A percentile compares a stretch with the other conserved stretches of the same genome.
Evolutionary conservation across 139 green algal genomes (phyloP).

Genomic region (Dunaliella primolecta): DNA sequence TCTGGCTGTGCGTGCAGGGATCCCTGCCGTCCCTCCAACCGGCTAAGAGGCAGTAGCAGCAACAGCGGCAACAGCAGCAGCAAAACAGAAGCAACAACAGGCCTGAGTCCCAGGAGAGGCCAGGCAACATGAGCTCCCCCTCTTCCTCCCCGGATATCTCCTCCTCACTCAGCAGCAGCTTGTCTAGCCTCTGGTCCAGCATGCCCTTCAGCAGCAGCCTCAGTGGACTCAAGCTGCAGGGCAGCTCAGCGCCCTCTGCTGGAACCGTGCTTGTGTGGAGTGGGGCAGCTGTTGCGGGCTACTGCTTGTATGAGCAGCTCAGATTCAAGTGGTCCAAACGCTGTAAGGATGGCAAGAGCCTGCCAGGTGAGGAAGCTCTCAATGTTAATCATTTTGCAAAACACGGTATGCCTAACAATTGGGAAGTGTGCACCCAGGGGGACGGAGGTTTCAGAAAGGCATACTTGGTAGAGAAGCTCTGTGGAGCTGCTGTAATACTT

Average conservation of each 20-base stretch:
- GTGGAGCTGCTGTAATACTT: no score
- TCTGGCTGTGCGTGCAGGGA: no score
- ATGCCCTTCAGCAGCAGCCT: not conserved
- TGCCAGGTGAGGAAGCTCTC: slow-evolving; percentile 20
- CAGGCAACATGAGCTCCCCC: not conserved
- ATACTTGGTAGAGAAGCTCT: no score
- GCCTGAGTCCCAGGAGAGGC: no score
- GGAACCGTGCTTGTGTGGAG: slow-evolving; percentile 24
- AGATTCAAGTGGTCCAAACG: slow-evolving; percentile 40
- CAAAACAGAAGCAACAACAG: no score
- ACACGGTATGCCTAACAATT: no score
- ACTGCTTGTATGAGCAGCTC: slow-evolving; percentile 58
- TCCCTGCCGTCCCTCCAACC: no score
- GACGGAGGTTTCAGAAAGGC: no score
- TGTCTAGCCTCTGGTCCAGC: not conserved
- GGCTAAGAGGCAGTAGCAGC: no score
- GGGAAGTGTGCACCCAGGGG: no score
- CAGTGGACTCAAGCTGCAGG: not conserved
- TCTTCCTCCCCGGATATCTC: not conserved
- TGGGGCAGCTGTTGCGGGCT: slow-evolving; percentile 28
- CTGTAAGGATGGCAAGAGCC: not conserved
- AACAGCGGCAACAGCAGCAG: no score
- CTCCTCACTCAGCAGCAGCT: no score
- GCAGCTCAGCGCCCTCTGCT: not conserved
- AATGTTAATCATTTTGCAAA: not conserved